Conservation (phyloP, 1,139 yeast genomes). For the Cylindricascospora bacillispora region DNA sequence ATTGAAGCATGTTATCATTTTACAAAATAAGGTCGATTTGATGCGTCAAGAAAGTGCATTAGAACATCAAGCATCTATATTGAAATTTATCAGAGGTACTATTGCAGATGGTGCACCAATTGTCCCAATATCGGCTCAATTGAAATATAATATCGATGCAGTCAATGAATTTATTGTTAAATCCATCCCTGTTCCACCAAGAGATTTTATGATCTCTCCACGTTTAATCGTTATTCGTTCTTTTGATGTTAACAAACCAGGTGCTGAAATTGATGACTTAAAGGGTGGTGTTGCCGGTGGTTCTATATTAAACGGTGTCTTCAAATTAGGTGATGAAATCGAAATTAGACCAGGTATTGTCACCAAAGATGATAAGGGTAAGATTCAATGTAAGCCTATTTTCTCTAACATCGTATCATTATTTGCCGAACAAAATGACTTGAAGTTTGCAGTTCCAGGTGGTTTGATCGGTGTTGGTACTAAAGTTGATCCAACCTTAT, state of each 20-base stretch:
- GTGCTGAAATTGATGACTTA: slow-evolving; percentile 91
- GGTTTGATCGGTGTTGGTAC: slow-evolving; percentile 99
- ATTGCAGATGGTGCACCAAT: slow-evolving; percentile 99
- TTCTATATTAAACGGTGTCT: slow-evolving; percentile 91
- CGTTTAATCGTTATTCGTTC: slow-evolving; percentile 95
- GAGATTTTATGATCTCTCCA: slow-evolving; percentile 91
- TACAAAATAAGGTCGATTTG: slow-evolving; percentile 96
- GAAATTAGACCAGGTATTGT: slow-evolving; percentile 99
- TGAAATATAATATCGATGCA: slow-evolving; percentile 96
- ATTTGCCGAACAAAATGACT: slow-evolving; percentile 94
- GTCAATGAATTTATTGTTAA: slow-evolving; percentile 94
- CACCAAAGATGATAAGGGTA: slow-evolving; percentile 85
- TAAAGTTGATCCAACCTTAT: slow-evolving; percentile 93
- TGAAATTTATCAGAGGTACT: slow-evolving; percentile 90
- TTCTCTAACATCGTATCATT: slow-evolving; percentile 87
- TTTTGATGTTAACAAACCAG: slow-evolving; percentile 97
- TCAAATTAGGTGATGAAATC: slow-evolving; percentile 93
- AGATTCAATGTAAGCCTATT: slow-evolving; percentile 91
- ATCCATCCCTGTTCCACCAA: slow-evolving; percentile 88
- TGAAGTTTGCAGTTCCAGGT: slow-evolving; percentile 99
- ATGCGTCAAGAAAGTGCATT: slow-evolving; percentile 96
- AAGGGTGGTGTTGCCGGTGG: slow-evolving; percentile 99
- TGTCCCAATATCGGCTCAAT: slow-evolving; percentile 97
- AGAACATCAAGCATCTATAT: slow-evolving; percentile 87
- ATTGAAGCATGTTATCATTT: slow-evolving; percentile 86